Evolutionary conservation across 208 protist species (phyloP).

Genomic region (Leishmania major): DNA sequence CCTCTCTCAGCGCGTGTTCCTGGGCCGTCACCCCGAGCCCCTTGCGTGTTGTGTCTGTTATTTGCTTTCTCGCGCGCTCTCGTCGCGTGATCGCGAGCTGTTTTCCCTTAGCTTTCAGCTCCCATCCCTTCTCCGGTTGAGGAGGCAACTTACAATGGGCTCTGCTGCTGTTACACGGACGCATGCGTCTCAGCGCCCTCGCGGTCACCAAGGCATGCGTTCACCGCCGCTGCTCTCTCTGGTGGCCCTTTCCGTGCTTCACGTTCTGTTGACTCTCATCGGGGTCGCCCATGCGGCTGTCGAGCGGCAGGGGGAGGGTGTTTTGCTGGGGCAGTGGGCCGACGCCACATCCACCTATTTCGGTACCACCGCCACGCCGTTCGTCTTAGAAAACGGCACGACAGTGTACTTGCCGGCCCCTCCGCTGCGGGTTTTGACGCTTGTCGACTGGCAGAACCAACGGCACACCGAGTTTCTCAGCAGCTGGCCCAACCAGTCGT

Average conservation of each 20-base stretch:
- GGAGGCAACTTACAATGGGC: background rate
- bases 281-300: background rate
- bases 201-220: background rate
- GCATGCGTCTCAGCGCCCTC: background rate
- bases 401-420: background rate
- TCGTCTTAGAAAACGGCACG: slow-evolving; percentile 1
- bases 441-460: slow-evolving; percentile 27
- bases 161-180: background rate
- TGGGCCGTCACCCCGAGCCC: background rate
- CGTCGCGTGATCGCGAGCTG: background rate
- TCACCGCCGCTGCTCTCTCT: background rate
- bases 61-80: background rate
- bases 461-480: slow-evolving; percentile 30
- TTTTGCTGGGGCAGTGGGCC: slow-evolving; percentile 13
- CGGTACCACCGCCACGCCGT: background rate
- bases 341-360: slow-evolving; percentile 27
- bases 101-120: background rate
- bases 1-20: background rate
- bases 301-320: slow-evolving; percentile 11
- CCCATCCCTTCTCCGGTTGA: background rate
- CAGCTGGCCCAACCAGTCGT: slow-evolving; percentile 26
- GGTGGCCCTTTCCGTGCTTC: background rate
- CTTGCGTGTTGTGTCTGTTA: background rate
- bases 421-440: slow-evolving; percentile 24
- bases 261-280: background rate